phyloP scores from a whole-genome alignment of 1,284 basidiomycete genomes.

The Butyriboletus appendiculatus region DNA sequence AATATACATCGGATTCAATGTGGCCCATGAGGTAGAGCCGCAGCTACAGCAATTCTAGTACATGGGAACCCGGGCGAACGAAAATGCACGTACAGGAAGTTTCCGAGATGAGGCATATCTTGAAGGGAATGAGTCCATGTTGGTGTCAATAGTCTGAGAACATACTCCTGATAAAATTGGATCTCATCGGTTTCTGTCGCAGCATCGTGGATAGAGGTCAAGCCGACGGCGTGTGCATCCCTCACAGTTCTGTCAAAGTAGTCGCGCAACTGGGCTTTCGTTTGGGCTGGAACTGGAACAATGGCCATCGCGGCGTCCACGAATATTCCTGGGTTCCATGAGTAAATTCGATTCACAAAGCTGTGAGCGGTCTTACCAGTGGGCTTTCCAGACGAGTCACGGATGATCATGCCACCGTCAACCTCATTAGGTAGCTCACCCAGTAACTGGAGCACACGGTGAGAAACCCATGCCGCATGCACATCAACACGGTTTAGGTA shows the following conservation, averaged over 20 bases:
- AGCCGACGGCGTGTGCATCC: conserved; percentile 71
- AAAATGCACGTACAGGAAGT: conserved; percentile 54
- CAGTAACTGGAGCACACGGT: conserved; percentile 63
- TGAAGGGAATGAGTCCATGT: conserved; percentile 3
- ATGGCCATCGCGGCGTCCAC: conserved; percentile 75
- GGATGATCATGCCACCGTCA: conserved; percentile 76
- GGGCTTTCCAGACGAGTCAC: conserved; percentile 62
- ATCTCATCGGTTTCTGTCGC: conserved; percentile 54
- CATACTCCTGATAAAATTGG: conserved; percentile 66
- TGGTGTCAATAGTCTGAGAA: not conserved
- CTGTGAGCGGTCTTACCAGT: conserved; percentile 54
- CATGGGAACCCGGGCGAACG: not conserved
- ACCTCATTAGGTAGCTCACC: conserved; percentile 56
- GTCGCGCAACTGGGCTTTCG: conserved; percentile 53
- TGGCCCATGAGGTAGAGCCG: conserved; percentile 80
- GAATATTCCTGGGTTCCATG: conserved; percentile 53
- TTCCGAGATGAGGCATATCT: conserved; percentile 62
- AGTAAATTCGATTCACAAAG: not conserved
- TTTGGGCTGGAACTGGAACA: conserved; percentile 65
- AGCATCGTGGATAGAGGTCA: conserved; percentile 88
- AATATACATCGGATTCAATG: conserved; percentile 58
- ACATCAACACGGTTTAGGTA: conserved; percentile 75
- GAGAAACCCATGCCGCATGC: conserved; percentile 86
- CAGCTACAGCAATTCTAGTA: conserved; percentile 43
- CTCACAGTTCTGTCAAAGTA: conserved; percentile 66